phyloP scores from a whole-genome alignment of 768 basidiomycete genomes.

The Boletellus ananas region DNA sequence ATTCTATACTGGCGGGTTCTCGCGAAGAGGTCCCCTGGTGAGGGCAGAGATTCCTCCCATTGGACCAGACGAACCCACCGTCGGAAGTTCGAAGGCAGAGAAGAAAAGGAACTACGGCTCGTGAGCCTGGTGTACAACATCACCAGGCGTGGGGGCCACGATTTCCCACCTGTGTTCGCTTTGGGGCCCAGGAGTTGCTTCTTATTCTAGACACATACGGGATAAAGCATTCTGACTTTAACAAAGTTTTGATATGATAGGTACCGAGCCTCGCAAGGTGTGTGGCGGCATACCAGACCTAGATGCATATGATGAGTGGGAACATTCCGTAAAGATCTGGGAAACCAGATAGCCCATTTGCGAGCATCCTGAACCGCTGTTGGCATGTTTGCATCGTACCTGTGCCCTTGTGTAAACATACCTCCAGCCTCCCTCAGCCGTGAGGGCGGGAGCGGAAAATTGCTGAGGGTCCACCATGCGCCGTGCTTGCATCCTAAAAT shows the following conservation, averaged over 20 bases:
- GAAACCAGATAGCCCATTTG: slow-evolving; percentile 93
- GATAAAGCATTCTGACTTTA: slow-evolving; percentile 92
- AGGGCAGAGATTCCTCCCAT: slow-evolving; percentile 94
- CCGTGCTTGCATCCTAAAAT: slow-evolving; percentile 93
- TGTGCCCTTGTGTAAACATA: slow-evolving; percentile 48
- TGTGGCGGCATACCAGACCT: slow-evolving; percentile 98
- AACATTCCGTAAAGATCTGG: slow-evolving; percentile 92
- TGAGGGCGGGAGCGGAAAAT: slow-evolving; percentile 91
- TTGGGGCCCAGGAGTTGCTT: slow-evolving; percentile 95
- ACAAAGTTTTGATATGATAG: slow-evolving; percentile 94
- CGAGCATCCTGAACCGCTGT: slow-evolving; percentile 39
- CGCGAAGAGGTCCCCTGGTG: slow-evolving; percentile 95
- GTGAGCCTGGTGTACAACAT: slow-evolving; percentile 87
- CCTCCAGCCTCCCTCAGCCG: slow-evolving; percentile 80
- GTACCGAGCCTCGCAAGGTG: slow-evolving; percentile 93
- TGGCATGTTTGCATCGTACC: not conserved
- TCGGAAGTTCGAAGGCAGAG: slow-evolving; percentile 90
- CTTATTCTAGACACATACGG: slow-evolving; percentile 97
- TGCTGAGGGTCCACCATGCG: slow-evolving; percentile 92
- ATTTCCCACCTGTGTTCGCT: slow-evolving; percentile 90
- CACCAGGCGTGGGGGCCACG: slow-evolving; percentile 88
- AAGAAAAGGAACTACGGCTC: slow-evolving; percentile 92
- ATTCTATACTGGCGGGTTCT: slow-evolving; percentile 98
- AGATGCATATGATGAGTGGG: slow-evolving; percentile 98
- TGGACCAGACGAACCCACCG: slow-evolving; percentile 93